These are phyloP conservation scores for Vanilla planifolia DNA, from an alignment of 106 monocot species.

Conservation along the genomic window DNA sequence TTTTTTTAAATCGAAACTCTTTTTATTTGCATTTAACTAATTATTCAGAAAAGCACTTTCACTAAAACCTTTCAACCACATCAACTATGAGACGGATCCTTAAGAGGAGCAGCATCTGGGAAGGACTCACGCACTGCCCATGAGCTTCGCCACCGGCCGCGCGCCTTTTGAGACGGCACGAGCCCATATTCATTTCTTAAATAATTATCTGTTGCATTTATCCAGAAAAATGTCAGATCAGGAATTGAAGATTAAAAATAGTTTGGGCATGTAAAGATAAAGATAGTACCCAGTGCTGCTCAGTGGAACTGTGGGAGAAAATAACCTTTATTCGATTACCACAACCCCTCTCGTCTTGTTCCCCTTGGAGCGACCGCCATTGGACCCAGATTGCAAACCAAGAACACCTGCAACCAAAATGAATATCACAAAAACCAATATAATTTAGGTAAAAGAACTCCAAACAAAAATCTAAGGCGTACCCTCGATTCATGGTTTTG, in stretches of 20 bases:
- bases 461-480: no score
- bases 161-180: slow-evolving; percentile 14
- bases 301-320: neutral
- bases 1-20: no score
- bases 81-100: no score
- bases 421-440: neutral
- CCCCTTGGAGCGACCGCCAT: slow-evolving; percentile 13
- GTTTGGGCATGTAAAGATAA: neutral
- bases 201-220: no score
- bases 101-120: neutral
- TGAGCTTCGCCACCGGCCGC: neutral
- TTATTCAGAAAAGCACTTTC: no score
- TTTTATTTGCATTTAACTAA: no score
- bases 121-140: slow-evolving; percentile 11
- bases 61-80: no score
- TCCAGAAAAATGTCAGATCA: no score
- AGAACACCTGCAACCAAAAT: neutral
- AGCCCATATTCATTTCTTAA: slow-evolving; percentile 1
- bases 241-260: neutral
- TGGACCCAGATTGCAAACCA: neutral
- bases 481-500: no score
- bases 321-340: slow-evolving; percentile 9
- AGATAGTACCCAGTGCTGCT: neutral
- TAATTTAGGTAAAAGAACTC: no score
- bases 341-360: neutral